phyloP scores from a whole-genome alignment of 768 basidiomycete species.

The Gymnopilus dilepis region DNA sequence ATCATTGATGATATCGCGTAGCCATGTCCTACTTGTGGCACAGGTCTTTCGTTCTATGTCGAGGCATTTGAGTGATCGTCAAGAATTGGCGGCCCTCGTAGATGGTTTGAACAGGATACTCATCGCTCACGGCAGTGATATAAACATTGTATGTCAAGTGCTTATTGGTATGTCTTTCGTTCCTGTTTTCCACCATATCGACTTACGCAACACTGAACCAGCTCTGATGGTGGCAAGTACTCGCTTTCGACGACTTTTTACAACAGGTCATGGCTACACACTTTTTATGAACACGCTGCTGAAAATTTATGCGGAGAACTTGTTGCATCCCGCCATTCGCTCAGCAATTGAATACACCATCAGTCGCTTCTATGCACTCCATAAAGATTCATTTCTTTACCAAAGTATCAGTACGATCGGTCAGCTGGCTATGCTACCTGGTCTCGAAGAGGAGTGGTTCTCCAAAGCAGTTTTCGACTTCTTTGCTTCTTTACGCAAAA shows the following conservation, averaged over 20 bases:
- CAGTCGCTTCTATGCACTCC: slow-evolving; percentile 75
- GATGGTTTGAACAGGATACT: slow-evolving; percentile 77
- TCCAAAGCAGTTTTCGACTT: slow-evolving; percentile 62
- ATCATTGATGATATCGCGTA: slow-evolving; percentile 68
- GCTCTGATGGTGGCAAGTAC: slow-evolving; percentile 79
- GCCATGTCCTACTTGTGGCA: slow-evolving; percentile 68
- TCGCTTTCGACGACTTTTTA: slow-evolving; percentile 77
- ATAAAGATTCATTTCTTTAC: slow-evolving; percentile 75
- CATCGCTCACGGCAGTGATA: slow-evolving; percentile 70
- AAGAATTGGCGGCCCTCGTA: slow-evolving; percentile 66
- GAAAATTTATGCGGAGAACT: slow-evolving; percentile 71
- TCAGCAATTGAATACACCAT: slow-evolving; percentile 73
- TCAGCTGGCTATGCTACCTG: slow-evolving; percentile 55
- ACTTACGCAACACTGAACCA: slow-evolving; percentile 28
- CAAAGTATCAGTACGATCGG: slow-evolving; percentile 71
- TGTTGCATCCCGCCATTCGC: slow-evolving; percentile 60
- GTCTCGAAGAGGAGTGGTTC: slow-evolving; percentile 54
- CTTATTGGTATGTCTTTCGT: slow-evolving; percentile 60
- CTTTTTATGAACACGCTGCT: slow-evolving; percentile 77
- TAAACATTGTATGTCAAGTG: slow-evolving; percentile 76
- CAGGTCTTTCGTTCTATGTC: slow-evolving; percentile 78
- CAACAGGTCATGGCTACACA: slow-evolving; percentile 71
- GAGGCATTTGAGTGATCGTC: slow-evolving; percentile 69
- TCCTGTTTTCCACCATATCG: not conserved
- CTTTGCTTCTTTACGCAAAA: slow-evolving; percentile 58